These are phyloP conservation scores for Yarrowia hollandica DNA, from an alignment of 805 yeast genomes.

Conservation along the genomic window DNA sequence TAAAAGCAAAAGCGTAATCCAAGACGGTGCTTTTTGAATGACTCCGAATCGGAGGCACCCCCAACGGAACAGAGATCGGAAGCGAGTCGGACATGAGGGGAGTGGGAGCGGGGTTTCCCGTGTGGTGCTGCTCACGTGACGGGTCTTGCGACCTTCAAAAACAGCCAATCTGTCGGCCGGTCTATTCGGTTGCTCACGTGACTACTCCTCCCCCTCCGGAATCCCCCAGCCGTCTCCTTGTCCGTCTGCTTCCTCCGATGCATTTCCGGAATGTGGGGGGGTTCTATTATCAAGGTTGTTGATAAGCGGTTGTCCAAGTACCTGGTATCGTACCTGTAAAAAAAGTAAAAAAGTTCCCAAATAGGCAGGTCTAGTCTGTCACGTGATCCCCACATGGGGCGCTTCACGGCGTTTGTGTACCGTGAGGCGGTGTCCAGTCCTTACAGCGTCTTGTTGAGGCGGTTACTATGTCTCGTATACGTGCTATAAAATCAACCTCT, in stretches of 20 bases:
- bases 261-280: constrained; percentile 22
- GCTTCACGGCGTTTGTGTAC: too few relatives aligned
- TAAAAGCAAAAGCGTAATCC: too few relatives aligned
- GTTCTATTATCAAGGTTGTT: not conserved
- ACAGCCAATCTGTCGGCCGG: too few relatives aligned
- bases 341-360: too few relatives aligned
- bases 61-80: not conserved
- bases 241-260: not conserved
- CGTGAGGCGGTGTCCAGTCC: too few relatives aligned
- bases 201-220: constrained; percentile 8
- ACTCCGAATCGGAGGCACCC: constrained; percentile 7
- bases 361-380: too few relatives aligned
- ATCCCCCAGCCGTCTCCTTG: constrained; percentile 1
- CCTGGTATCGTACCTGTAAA: too few relatives aligned
- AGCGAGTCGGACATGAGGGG: constrained; percentile 15
- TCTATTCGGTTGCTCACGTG: not conserved
- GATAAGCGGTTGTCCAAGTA: not conserved
- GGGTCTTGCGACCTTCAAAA: too few relatives aligned
- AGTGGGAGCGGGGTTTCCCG: not conserved
- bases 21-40: constrained; percentile 11
- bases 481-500: too few relatives aligned
- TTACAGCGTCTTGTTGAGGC: too few relatives aligned
- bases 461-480: too few relatives aligned
- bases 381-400: too few relatives aligned
- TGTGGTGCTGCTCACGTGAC: not conserved